phyloP scores from a whole-genome alignment of 2,329 filamentous ascomycete species.

The Trichophyton simii region DNA sequence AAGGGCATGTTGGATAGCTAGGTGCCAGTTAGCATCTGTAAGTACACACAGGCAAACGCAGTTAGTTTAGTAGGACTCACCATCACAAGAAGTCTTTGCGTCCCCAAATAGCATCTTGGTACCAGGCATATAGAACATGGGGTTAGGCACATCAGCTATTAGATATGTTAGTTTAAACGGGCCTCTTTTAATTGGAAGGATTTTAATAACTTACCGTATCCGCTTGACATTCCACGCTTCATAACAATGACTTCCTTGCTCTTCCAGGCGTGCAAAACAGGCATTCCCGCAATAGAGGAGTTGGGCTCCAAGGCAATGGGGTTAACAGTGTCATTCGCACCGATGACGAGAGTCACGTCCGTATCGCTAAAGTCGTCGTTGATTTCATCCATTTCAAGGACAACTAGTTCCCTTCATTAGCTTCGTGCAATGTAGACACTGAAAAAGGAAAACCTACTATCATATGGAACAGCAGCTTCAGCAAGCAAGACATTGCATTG shows the following conservation, averaged over 20 bases:
- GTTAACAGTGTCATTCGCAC: slow-evolving; percentile 86
- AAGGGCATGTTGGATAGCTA: slow-evolving; percentile 14
- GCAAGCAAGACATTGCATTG: slow-evolving; percentile 86
- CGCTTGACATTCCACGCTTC: slow-evolving; percentile 81
- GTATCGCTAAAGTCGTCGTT: slow-evolving; percentile 83
- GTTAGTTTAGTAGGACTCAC: slow-evolving; percentile 32
- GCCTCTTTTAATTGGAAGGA: no score
- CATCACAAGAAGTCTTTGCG: slow-evolving; percentile 71
- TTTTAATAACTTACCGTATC: slow-evolving; percentile 52
- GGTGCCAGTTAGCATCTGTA: not conserved
- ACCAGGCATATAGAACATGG: slow-evolving; percentile 84
- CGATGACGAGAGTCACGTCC: slow-evolving; percentile 77
- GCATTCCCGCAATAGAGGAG: slow-evolving; percentile 81
- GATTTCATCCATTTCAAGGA: slow-evolving; percentile 92
- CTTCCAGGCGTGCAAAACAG: slow-evolving; percentile 85
- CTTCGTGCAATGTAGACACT: not conserved
- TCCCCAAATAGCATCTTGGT: slow-evolving; percentile 90
- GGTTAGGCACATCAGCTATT: slow-evolving; percentile 73
- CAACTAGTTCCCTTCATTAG: slow-evolving; percentile 35
- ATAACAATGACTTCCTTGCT: slow-evolving; percentile 86
- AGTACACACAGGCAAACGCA: not conserved
- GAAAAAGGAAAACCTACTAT: slow-evolving; percentile 38
- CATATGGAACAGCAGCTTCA: slow-evolving; percentile 77
- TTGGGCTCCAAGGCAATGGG: slow-evolving; percentile 76
- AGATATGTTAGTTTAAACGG: not conserved